phyloP scores from a whole-genome alignment of 441 rosid species.

The Arabidopsis hybrid region DNA sequence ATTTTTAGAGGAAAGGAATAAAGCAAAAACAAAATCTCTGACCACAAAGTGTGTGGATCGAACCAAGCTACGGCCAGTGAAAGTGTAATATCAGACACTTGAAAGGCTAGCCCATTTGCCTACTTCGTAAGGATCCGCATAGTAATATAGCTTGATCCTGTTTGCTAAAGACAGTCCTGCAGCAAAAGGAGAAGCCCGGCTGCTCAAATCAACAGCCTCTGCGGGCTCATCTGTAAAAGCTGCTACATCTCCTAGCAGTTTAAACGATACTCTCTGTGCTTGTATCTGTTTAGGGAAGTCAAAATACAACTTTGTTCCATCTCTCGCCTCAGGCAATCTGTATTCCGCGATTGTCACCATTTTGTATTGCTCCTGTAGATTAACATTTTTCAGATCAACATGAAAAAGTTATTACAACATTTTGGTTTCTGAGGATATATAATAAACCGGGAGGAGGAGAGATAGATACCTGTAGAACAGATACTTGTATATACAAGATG shows the following conservation, averaged over 20 bases:
- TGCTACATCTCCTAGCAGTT: constrained; percentile 83
- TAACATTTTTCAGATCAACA: constrained; percentile 4
- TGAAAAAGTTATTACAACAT: background rate
- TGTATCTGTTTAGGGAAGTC: constrained; percentile 80
- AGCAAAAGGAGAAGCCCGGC: constrained; percentile 58
- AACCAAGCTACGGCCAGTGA: constrained; percentile 9
- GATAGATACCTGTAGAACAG: constrained; percentile 74
- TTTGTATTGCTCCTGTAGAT: constrained; percentile 67
- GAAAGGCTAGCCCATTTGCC: constrained; percentile 98
- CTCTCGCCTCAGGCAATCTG: constrained; percentile 76
- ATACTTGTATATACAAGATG: constrained; percentile 77
- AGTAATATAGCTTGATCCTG: constrained; percentile 79
- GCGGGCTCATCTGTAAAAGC: constrained; percentile 78
- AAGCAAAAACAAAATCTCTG: constrained; percentile 27
- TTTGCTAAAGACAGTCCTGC: constrained; percentile 74
- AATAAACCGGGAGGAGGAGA: background rate
- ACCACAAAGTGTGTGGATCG: constrained; percentile 17
- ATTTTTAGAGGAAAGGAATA: background rate
- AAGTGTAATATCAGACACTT: constrained; percentile 49
- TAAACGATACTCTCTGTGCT: constrained; percentile 66
- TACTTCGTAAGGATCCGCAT: constrained; percentile 80
- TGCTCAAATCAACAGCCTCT: constrained; percentile 68
- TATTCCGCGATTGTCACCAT: constrained; percentile 86
- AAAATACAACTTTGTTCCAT: constrained; percentile 88
- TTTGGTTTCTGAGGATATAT: constrained; percentile 10